phyloP scores from a whole-genome alignment of 805 yeast genomes.

The Starmera pachycereana region DNA sequence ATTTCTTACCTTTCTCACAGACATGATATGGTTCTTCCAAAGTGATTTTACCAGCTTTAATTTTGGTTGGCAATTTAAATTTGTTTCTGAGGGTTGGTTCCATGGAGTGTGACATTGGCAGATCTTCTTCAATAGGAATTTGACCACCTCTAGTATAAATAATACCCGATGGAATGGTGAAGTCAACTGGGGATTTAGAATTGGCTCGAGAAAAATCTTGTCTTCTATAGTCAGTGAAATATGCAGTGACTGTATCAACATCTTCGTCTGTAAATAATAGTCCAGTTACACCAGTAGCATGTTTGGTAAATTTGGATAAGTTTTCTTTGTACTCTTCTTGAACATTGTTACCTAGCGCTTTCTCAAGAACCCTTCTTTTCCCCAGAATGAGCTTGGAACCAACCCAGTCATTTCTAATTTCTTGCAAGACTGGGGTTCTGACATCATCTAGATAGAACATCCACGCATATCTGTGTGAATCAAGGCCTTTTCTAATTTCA shows the following conservation, averaged over 20 bases:
- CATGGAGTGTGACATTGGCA: conserved; percentile 92
- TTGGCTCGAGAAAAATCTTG: conserved; percentile 89
- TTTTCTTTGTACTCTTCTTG: conserved; percentile 89
- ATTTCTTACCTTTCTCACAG: conserved; percentile 65
- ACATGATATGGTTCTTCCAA: conserved; percentile 71
- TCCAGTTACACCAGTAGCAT: conserved; percentile 74
- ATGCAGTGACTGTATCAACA: conserved; percentile 82
- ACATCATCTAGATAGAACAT: conserved; percentile 82
- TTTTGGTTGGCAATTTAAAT: conserved; percentile 83
- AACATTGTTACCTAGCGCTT: conserved; percentile 80
- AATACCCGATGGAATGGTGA: conserved; percentile 81
- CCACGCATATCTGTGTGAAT: conserved; percentile 71
- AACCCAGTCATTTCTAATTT: conserved; percentile 83
- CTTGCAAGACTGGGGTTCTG: conserved; percentile 92
- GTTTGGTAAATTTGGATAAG: conserved; percentile 54
- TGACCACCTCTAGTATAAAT: conserved; percentile 95
- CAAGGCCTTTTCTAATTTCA: conserved; percentile 76
- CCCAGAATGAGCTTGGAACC: conserved; percentile 89
- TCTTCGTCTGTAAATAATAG: conserved; percentile 82
- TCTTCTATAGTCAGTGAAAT: conserved; percentile 68
- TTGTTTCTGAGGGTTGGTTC: conserved; percentile 88
- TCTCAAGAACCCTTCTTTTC: conserved; percentile 84
- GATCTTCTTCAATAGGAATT: conserved; percentile 81
- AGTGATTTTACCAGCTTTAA: conserved; percentile 79
- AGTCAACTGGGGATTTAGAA: conserved; percentile 69